Evolutionary conservation across 1,139 yeast species (phyloP), one percentile per base, ranked within the genome.

Genomic region (Nakaseomyces kungkrabaensis): DNA sequence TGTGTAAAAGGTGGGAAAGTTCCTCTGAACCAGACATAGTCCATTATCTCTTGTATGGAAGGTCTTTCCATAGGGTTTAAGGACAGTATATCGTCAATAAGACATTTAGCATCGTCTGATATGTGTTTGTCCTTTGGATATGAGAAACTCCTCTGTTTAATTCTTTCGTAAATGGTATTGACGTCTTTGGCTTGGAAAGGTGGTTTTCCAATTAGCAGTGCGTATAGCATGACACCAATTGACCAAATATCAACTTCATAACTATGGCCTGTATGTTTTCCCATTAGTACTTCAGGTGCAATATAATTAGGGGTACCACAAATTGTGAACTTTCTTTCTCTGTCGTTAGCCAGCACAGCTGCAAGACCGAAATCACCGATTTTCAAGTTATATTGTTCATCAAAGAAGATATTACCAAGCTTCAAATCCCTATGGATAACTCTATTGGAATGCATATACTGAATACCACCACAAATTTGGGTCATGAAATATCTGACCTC

Each of bases 301-400:
- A 92, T 92, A 67, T 92, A 92, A 69, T 92, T 92, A 53, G 98
- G 98, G 13, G 98, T 92, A 51, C 98, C 98, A 69, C 98, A 92
- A 51, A 92, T 87, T 47, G 98, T 90, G 64, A 82, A 86, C 63
- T 90, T 88, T 59, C 94, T 79, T 49, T 87, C 86, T 53, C 77
- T 78, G 37, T 75, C 73, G 33, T 81, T 74, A 38, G 85, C 85
- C 56, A 90, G 74, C 13, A 87, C 84, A 1, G 97, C 89, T 10
- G 98, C 98, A 56, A 92, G 76, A 42, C 98, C 98, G 71, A 92
- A 92, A 68, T 92, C 98, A 55, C 97, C 97, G 58, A 92, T 85
- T 66, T 92, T 92, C 63, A 89, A 76, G 67, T 88, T 86, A 95
- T 90, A 90, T 48, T 86, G 77, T 8, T 88, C 87, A 66, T 90